Conservation (phyloP, 2,329 filamentous ascomycete species). For the Grosmannia huntii region DNA sequence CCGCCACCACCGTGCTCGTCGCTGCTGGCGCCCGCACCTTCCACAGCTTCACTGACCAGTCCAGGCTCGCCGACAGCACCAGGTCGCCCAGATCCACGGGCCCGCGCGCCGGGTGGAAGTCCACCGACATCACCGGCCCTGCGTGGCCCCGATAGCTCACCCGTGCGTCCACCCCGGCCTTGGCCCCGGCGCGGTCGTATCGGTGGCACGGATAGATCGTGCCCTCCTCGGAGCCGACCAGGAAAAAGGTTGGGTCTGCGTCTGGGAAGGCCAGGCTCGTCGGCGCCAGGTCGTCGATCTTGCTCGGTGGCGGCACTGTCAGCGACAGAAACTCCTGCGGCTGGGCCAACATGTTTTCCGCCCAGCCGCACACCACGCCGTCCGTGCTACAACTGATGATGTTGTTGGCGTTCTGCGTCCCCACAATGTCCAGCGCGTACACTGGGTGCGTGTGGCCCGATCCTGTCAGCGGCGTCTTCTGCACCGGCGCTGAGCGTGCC, state of each 20-base stretch:
- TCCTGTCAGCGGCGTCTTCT: conserved; percentile 90
- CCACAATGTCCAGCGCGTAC: conserved; percentile 89
- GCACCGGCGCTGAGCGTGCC: conserved; percentile 75
- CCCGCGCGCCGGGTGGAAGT: conserved; percentile 87
- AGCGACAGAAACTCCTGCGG: conserved; percentile 90
- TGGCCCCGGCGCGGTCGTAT: conserved; percentile 93
- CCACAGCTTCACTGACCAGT: conserved; percentile 98
- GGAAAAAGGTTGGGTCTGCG: conserved; percentile 92
- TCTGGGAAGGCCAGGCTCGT: conserved; percentile 92
- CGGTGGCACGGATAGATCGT: conserved; percentile 92
- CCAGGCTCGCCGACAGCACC: conserved; percentile 79
- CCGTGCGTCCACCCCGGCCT: conserved; percentile 84
- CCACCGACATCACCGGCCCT: conserved; percentile 88
- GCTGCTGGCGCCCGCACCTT: conserved; percentile 74
- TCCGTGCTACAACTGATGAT: conserved; percentile 96
- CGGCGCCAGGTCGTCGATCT: conserved; percentile 88
- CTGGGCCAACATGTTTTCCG: conserved; percentile 93
- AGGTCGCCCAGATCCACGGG: conserved; percentile 90
- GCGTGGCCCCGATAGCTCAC: conserved; percentile 83
- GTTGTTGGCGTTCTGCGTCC: conserved; percentile 97
- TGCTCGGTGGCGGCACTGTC: conserved; percentile 70
- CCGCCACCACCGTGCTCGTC: conserved; percentile 39
- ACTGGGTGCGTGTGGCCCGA: conserved; percentile 94
- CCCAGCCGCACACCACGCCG: conserved; percentile 93
- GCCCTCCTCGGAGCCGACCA: conserved; percentile 93